Conservation (phyloP, 176 grass and related monocot genomes). For the Elymus sibiricus region DNA sequence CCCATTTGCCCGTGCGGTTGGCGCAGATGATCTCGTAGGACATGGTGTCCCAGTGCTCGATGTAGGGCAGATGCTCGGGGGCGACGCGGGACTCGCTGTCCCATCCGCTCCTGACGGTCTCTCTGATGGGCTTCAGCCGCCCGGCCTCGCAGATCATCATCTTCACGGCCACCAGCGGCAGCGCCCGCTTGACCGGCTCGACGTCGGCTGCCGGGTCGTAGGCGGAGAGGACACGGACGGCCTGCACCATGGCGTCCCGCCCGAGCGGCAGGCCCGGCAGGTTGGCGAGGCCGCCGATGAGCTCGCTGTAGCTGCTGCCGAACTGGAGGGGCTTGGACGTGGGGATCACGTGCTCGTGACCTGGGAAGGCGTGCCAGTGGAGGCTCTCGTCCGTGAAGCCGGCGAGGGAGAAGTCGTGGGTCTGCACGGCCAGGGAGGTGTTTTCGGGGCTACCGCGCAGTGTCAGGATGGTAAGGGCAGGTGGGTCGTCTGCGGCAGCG, state of each 20-base stretch:
- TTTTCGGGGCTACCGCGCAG: too few species aligned
- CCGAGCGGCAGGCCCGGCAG: too few species aligned
- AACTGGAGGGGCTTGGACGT: not conserved
- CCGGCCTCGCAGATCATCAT: not conserved
- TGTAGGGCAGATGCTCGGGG: not conserved
- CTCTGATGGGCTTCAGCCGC: not conserved
- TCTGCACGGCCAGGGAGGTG: not conserved
- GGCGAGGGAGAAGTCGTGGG: constrained; percentile 1
- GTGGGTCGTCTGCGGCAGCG: too few species aligned
- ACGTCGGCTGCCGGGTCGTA: not conserved
- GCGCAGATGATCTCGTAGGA: not conserved
- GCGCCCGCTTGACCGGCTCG: not conserved
- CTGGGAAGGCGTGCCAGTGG: constrained; percentile 11
- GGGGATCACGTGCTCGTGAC: not conserved
- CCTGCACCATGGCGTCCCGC: too few species aligned
- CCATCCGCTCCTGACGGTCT: not conserved
- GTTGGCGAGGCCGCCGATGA: not conserved
- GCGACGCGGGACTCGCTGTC: not conserved
- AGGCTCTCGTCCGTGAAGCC: not conserved
- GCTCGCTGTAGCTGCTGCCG: constrained; percentile 20
- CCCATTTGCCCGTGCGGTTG: not conserved
- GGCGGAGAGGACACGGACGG: too few species aligned
- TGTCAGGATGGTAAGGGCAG: too few species aligned
- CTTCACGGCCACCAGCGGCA: not conserved
- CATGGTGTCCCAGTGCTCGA: not conserved